A percentile compares a stretch with the other conserved stretches of the same genome.
Conservation (phyloP, 768 basidiomycete genomes). For the Rhizopogon salebrosus region DNA sequence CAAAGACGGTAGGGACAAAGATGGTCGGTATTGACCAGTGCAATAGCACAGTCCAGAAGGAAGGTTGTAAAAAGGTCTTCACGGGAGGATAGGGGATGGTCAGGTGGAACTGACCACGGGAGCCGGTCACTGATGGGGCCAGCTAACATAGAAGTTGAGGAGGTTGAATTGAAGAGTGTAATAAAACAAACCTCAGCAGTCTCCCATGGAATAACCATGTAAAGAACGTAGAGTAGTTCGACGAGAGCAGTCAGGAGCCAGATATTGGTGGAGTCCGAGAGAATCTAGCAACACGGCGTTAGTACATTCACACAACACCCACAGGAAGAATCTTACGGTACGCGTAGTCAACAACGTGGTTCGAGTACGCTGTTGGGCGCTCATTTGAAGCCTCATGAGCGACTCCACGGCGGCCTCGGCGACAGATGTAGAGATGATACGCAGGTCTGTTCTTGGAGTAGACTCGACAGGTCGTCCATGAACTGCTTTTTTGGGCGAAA, state of each 20-base stretch:
- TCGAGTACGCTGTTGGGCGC: constrained; percentile 14
- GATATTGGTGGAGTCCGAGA: constrained; percentile 64
- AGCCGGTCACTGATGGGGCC: not conserved
- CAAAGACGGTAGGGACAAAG: constrained; percentile 51
- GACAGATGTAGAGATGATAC: constrained; percentile 15
- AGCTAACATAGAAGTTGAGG: not conserved
- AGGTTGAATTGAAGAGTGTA: not conserved
- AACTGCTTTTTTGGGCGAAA: constrained; percentile 14
- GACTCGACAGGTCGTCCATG: constrained; percentile 12
- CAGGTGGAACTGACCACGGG: constrained; percentile 10
- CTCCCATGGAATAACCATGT: constrained; percentile 50
- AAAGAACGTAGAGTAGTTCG: constrained; percentile 52
- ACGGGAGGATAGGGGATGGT: constrained; percentile 46
- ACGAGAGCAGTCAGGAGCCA: constrained; percentile 48
- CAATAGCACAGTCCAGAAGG: constrained; percentile 49
- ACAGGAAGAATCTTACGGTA: constrained; percentile 17
- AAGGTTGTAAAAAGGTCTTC: constrained; percentile 36
- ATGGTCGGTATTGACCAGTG: constrained; percentile 64
- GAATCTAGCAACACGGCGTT: constrained; percentile 32
- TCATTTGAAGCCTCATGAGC: constrained; percentile 14
- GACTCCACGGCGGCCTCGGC: constrained; percentile 17
- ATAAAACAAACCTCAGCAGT: constrained; percentile 32
- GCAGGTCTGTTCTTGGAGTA: constrained; percentile 23
- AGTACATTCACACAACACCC: not conserved
- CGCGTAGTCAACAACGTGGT: constrained; percentile 18